Base-by-base conservation (phyloP, 164 flowering plant species). In the Saururus chinensis region DNA sequence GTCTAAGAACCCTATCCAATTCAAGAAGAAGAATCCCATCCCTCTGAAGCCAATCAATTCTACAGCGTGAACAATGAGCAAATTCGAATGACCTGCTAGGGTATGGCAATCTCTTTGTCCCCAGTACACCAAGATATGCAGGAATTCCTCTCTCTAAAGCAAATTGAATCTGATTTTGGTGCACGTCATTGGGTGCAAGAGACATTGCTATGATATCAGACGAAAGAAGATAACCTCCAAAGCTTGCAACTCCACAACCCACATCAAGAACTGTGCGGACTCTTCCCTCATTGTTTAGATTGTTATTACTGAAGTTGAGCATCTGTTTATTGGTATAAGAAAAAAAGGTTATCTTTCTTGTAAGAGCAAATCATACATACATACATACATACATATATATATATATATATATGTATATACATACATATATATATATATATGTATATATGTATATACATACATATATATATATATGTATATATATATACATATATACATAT, bases 201-300 rank as follows among this genome's bases (percentile, higher is more conserved):
- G 97, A 90, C 95, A 88, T 88, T 52, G 95, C 63, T 23, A 90
- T 75, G 59, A 90, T 76, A 67, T 84, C 77, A 26, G 85, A 81
- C 42, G 87, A 73, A 40, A 90, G 89, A 63, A 90, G 89, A 75
- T 90, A 88, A 19, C 77, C 97, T 51, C 97, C 95, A 73, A 91
- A 91, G 73, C 96, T 91, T 55, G 96, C 97, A 68, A 91, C 93
- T 58, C 97, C 97, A 76, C 93, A 90, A 9, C 97, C 97, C 64
- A 88, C 89, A 79, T 90, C 95, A 61, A 90, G 82, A 70, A 88
- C 91, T 30, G 95, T 86, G 53, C 97, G 77, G 17, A 90, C 9
- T 56, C 62, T 76, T 60, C 97, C 97, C 59, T 70, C 83, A 71
- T 88, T 86, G 82, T 88, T 88, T 56, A 90, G 52, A 37, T 63